Percentiles rank a stretch among this genome's conserved stretches.
phyloP scores from a whole-genome alignment of 2,329 filamentous ascomycete species.

The Paramyrothecium sp. region DNA sequence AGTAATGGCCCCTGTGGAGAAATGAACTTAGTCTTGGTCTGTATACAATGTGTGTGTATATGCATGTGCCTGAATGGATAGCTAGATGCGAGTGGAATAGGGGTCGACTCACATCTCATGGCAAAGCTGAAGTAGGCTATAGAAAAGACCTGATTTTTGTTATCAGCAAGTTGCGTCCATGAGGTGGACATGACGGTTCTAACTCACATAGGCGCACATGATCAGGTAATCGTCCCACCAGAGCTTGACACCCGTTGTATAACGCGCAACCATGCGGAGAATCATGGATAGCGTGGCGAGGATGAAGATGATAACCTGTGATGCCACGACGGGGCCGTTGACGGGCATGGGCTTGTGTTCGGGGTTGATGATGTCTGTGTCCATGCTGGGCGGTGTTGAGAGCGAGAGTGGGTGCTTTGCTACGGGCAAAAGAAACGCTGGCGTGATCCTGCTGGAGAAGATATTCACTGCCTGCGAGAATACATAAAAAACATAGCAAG shows the following conservation, averaged over 20 bases:
- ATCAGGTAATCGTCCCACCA: background rate
- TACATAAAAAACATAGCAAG: too few relatives aligned
- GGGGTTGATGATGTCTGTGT: too few relatives aligned
- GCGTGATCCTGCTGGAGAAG: too few relatives aligned
- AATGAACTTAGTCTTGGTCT: too few relatives aligned
- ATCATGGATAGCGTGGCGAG: background rate
- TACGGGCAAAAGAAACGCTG: too few relatives aligned
- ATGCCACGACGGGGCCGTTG: too few relatives aligned
- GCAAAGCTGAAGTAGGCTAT: background rate
- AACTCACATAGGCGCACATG: background rate
- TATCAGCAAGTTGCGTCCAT: background rate
- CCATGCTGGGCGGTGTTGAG: too few relatives aligned
- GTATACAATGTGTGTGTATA: too few relatives aligned
- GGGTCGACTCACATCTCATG: background rate
- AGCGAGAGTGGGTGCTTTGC: too few relatives aligned
- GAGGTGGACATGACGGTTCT: background rate
- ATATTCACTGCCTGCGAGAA: too few relatives aligned
- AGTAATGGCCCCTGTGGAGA: background rate
- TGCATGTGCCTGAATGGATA: background rate
- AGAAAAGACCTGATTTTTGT: background rate
- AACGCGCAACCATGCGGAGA: background rate
- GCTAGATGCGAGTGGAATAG: background rate
- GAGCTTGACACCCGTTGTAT: background rate
- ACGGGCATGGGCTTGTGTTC: too few relatives aligned
- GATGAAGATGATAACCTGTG: background rate